These are phyloP conservation scores for Amaranthus palmeri DNA, from an alignment of 148 eudicot species.

Conservation along the genomic window DNA sequence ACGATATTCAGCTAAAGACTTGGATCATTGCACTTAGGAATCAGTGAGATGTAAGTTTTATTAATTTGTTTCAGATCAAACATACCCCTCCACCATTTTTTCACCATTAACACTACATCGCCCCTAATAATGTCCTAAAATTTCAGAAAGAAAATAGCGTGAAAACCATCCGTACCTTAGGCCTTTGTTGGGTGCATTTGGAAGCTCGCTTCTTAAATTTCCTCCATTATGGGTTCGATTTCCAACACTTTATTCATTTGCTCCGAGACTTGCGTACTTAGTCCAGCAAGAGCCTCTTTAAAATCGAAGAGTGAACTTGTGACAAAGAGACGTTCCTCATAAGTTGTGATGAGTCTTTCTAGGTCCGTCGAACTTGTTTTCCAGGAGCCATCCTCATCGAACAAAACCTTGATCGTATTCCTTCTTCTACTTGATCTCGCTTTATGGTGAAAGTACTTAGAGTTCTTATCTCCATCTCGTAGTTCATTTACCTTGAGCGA, in stretches of 20 bases:
- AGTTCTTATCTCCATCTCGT: neutral
- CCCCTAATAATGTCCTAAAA: neutral
- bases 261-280: neutral
- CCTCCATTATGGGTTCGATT: neutral
- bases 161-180: neutral
- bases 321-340: neutral
- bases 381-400: neutral
- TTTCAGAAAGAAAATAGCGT: neutral
- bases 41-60: neutral
- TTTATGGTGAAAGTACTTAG: neutral
- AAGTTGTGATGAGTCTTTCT: neutral
- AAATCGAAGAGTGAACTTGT: neutral
- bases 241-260: neutral
- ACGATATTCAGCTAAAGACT: neutral
- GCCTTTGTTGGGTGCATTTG: conserved; percentile 3
- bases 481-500: neutral
- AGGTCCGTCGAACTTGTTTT: neutral
- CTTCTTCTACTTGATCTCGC: neutral
- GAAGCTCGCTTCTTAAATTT: neutral
- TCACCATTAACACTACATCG: neutral
- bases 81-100: neutral
- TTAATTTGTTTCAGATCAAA: neutral
- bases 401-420: neutral
- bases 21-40: neutral
- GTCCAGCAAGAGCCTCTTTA: neutral